phyloP scores from a whole-genome alignment of 164 flowering plant species.

The Malania oleifera region DNA sequence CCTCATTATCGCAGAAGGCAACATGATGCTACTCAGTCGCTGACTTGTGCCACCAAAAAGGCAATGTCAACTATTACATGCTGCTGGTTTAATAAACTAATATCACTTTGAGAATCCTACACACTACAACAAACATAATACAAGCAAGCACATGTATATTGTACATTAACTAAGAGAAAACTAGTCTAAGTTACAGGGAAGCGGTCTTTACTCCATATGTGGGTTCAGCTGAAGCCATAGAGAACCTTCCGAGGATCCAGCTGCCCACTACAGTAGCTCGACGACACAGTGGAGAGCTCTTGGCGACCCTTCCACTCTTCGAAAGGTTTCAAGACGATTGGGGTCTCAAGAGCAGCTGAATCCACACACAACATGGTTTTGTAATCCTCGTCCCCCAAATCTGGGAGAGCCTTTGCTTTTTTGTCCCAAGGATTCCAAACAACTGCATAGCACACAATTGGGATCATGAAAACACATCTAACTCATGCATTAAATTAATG shows the following conservation, averaged over 20 bases:
- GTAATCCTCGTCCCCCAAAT: slow-evolving; percentile 79
- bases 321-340: slow-evolving; percentile 54
- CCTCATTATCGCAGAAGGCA: neutral
- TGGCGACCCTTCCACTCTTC: slow-evolving; percentile 78
- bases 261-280: slow-evolving; percentile 92
- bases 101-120: neutral
- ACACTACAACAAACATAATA: neutral
- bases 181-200: slow-evolving; percentile 8
- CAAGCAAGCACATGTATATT: slow-evolving; percentile 6
- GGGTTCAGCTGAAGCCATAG: slow-evolving; percentile 35
- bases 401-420: slow-evolving; percentile 64
- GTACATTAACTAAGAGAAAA: slow-evolving; percentile 1
- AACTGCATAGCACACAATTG: slow-evolving; percentile 32
- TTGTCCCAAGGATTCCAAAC: slow-evolving; percentile 97
- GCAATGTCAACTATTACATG: neutral
- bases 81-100: neutral
- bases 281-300: slow-evolving; percentile 71
- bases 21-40: slow-evolving; percentile 2
- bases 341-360: slow-evolving; percentile 58
- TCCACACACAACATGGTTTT: slow-evolving; percentile 60
- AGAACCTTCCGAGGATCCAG: slow-evolving; percentile 71
- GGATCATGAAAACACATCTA: neutral
- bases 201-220: slow-evolving; percentile 7
- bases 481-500: neutral
- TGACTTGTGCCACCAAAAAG: neutral